Percentiles rank a stretch among this genome's conserved stretches.
Conservation (phyloP, 1,284 basidiomycete genomes). For the Trichosporon ovoides region DNA sequence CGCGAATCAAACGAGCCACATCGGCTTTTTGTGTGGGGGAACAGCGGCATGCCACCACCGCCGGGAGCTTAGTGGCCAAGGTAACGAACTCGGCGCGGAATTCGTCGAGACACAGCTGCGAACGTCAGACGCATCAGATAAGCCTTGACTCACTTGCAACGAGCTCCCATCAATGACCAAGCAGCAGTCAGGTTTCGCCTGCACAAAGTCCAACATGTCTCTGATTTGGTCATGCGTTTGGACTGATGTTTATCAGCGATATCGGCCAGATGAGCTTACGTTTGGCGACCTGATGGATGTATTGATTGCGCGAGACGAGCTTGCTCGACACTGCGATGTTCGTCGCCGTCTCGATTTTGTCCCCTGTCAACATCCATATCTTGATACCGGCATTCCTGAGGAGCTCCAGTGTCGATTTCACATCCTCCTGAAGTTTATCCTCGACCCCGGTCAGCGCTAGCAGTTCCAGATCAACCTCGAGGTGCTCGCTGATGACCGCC, state of each 20-base stretch:
- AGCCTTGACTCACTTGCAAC: constrained; percentile 63
- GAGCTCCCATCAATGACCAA: constrained; percentile 99
- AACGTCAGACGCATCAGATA: not conserved
- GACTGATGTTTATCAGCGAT: constrained; percentile 53
- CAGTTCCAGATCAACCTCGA: constrained; percentile 87
- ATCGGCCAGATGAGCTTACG: constrained; percentile 53
- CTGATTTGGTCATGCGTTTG: constrained; percentile 74
- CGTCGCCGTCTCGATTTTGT: constrained; percentile 98
- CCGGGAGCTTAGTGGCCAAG: constrained; percentile 89
- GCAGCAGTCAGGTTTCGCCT: constrained; percentile 93
- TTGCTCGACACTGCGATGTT: constrained; percentile 98
- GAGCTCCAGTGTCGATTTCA: constrained; percentile 87
- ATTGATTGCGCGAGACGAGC: constrained; percentile 90
- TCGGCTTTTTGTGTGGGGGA: constrained; percentile 99
- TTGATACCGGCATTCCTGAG: constrained; percentile 94
- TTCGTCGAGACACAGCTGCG: constrained; percentile 74
- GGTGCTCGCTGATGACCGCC: constrained; percentile 63
- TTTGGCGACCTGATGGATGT: constrained; percentile 95
- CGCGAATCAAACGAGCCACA: constrained; percentile 84
- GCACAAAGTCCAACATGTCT: constrained; percentile 88
- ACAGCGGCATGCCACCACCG: constrained; percentile 95
- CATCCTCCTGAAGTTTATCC: constrained; percentile 96
- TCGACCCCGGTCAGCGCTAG: constrained; percentile 95
- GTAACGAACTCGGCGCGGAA: constrained; percentile 94
- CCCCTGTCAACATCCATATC: constrained; percentile 99